These are phyloP conservation scores for Russula brevipes DNA, from an alignment of 768 basidiomycete genomes.

Conservation along the genomic window DNA sequence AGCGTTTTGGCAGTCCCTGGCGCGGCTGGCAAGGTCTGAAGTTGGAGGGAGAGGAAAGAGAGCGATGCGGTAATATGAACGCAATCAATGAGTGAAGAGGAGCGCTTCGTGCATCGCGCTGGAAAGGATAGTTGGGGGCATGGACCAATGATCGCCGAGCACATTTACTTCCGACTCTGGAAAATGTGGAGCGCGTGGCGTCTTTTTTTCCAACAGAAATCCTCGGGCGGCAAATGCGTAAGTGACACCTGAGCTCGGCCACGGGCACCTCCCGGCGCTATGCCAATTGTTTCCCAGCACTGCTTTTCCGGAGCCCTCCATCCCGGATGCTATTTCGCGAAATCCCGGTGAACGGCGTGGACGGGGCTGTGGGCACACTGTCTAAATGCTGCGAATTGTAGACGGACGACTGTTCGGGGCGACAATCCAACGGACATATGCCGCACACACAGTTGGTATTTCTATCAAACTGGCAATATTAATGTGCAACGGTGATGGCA, in stretches of 20 bases:
- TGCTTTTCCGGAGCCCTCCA: too few species aligned
- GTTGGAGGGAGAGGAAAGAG: not conserved
- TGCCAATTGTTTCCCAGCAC: not conserved
- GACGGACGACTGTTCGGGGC: too few species aligned
- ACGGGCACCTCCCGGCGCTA: not conserved
- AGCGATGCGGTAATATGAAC: not conserved
- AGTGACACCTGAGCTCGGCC: not conserved
- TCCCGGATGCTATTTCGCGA: too few species aligned
- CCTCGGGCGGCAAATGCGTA: not conserved
- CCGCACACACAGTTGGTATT: too few species aligned
- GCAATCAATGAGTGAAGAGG: not conserved
- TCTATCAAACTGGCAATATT: too few species aligned
- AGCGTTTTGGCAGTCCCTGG: not conserved
- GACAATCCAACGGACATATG: too few species aligned
- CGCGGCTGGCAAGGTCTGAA: too few species aligned
- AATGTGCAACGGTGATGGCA: too few species aligned
- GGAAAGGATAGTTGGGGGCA: not conserved
- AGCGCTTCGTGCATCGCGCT: constrained; percentile 1
- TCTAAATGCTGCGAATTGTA: too few species aligned
- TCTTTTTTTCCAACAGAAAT: not conserved
- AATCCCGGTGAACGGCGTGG: too few species aligned
- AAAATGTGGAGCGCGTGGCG: not conserved
- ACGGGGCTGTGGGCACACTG: too few species aligned
- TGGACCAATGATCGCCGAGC: not conserved
- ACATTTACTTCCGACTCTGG: not conserved